Evolutionary conservation across 148 eudicot genomes (phyloP), one percentile per base, ranked within the genome.

Genomic region (Dysphania ambrosioides): DNA sequence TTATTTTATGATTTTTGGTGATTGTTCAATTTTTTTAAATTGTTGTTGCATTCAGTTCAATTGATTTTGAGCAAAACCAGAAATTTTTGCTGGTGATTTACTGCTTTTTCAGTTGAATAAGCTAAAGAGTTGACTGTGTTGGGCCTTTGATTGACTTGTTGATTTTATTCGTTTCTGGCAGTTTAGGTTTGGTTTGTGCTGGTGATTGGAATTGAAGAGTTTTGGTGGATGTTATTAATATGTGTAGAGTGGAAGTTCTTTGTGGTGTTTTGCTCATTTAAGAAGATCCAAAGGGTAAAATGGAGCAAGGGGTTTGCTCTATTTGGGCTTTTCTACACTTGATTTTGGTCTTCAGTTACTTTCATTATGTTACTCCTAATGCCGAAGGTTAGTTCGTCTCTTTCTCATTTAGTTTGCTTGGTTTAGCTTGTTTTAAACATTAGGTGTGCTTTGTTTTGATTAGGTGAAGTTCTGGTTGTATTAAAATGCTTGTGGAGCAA

Each of bases 241-340:
- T n/a, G 71, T 67, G n/a, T n/a, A n/a, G n/a, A n/a, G n/a, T n/a
- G n/a, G n/a, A n/a, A n/a, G n/a, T n/a, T n/a, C n/a, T n/a, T 66
- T n/a, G 29, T 19, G 55, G 71, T 67, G 31, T 42, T 9, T n/a
- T 65, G 66, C 40, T 16, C 40, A 31, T 19, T 65, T n/a, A 12
- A 26, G 68, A 34, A 13, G 55, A 40, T 41, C 71, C n/a, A 21
- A 16, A 40, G 40, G 49, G 55, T 32, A 5, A 67, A 41, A 67
- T 67, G 71, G 71, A 67, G 34, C 71, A 67, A 67, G 71, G 34
- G 32, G 71, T 67, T 24, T 67, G 32, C 18, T 40, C 71, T 10
- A 42, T 41, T 41, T 67, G 71, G 71, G 30, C 11, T 15, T 13
- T 27, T 27, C n/a, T 67, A 32, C 5, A 16, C 42, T 41, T 67